A percentile compares a stretch with the other conserved stretches of the same genome.
Evolutionary conservation across 177 flowering plant species (phyloP).

Genomic region (Telopea speciosissima): DNA sequence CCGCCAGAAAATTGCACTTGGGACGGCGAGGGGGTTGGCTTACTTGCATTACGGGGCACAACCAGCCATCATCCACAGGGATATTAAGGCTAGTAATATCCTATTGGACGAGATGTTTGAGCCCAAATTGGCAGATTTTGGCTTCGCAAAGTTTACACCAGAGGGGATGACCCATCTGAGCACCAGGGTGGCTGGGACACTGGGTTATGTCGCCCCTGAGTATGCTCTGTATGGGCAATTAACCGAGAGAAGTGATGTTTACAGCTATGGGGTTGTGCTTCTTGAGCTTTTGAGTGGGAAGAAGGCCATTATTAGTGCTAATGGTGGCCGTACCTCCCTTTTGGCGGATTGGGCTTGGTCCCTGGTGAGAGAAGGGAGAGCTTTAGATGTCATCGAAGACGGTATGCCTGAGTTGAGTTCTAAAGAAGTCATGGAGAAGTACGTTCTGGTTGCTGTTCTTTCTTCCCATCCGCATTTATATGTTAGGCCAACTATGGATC

Average conservation of each 20-base stretch:
- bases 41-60: constrained; percentile 80
- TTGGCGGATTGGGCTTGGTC: constrained; percentile 93
- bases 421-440: constrained; percentile 58
- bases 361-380: constrained; percentile 49
- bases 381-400: constrained; percentile 68
- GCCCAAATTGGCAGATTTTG: constrained; percentile 85
- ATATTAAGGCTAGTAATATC: constrained; percentile 80
- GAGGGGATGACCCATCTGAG: constrained; percentile 86
- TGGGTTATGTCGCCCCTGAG: constrained; percentile 95
- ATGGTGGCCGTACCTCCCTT: constrained; percentile 36
- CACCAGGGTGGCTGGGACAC: constrained; percentile 84
- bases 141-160: constrained; percentile 71
- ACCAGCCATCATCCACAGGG: constrained; percentile 69
- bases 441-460: constrained; percentile 64
- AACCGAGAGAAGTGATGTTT: constrained; percentile 82
- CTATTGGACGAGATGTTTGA: constrained; percentile 76
- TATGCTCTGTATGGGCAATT: constrained; percentile 86
- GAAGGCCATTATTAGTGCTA: constrained; percentile 22
- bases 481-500: constrained; percentile 93
- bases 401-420: constrained; percentile 54
- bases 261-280: constrained; percentile 78
- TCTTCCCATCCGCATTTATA: constrained; percentile 79
- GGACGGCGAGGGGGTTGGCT: constrained; percentile 74
- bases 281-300: constrained; percentile 71
- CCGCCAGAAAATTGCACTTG: constrained; percentile 42